These are phyloP conservation scores for Pilatotrama ljubarskyi DNA, from an alignment of 768 basidiomycete genomes.

Conservation along the genomic window DNA sequence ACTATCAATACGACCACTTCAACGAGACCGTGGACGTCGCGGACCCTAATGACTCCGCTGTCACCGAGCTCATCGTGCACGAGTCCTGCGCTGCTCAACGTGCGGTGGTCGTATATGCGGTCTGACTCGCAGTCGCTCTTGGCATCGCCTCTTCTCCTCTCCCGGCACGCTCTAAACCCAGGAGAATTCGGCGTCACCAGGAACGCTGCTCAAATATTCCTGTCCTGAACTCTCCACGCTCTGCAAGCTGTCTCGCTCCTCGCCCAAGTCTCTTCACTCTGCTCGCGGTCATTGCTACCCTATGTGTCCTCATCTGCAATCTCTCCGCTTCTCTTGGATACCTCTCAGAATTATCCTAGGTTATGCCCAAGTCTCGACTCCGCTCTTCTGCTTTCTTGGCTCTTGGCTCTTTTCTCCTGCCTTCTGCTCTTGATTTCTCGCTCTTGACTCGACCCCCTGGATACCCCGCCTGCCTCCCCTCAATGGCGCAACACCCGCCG, in stretches of 20 bases:
- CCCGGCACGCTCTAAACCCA: not conserved
- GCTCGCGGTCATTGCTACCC: not conserved
- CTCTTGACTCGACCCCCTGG: not conserved
- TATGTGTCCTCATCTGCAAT: not conserved
- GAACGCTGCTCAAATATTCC: not conserved
- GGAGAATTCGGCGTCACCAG: not conserved
- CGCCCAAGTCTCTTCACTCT: not conserved
- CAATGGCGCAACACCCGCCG: not conserved
- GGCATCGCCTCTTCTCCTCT: not conserved
- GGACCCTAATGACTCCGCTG: not conserved
- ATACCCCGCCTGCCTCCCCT: not conserved
- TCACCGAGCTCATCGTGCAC: not conserved
- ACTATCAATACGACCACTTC: not conserved
- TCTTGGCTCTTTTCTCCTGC: not conserved
- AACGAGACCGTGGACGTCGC: not conserved
- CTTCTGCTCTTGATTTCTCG: not conserved
- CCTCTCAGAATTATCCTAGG: not conserved
- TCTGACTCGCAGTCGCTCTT: not conserved
- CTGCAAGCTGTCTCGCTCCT: not conserved
- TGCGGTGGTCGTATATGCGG: slow-evolving; percentile 1
- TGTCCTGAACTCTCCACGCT: not conserved
- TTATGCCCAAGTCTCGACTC: not conserved
- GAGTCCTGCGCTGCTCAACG: not conserved
- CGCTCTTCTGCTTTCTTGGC: not conserved
- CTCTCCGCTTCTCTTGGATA: not conserved